These are phyloP conservation scores for Leishmania lainsoni DNA, from an alignment of 208 protist species.

Conservation along the genomic window DNA sequence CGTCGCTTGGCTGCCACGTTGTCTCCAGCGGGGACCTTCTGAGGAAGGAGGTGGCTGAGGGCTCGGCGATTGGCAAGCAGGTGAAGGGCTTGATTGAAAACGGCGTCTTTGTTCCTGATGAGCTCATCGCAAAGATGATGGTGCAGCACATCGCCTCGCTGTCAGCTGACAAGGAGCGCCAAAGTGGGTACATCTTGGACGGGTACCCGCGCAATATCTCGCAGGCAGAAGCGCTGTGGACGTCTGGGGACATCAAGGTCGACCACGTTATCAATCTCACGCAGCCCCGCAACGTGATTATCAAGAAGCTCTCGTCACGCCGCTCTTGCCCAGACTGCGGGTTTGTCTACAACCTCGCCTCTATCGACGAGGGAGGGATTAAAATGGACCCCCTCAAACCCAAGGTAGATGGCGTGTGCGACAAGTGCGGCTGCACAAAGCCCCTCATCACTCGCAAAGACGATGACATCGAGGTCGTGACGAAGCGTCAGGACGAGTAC, in stretches of 20 bases:
- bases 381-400: constrained; percentile 83
- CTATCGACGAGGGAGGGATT: constrained; percentile 72
- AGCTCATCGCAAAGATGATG: constrained; percentile 76
- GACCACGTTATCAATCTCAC: constrained; percentile 83
- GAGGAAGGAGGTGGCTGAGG: constrained; percentile 67
- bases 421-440: constrained; percentile 71
- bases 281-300: constrained; percentile 73
- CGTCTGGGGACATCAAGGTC: constrained; percentile 45
- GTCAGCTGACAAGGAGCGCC: constrained; percentile 10
- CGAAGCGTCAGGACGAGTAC: constrained; percentile 67
- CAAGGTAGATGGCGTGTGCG: constrained; percentile 76
- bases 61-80: constrained; percentile 43
- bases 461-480: constrained; percentile 63
- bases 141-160: constrained; percentile 33
- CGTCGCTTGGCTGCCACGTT: constrained; percentile 69
- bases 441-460: constrained; percentile 66
- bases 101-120: constrained; percentile 79
- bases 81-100: constrained; percentile 59
- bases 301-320: constrained; percentile 70
- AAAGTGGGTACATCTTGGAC: constrained; percentile 89
- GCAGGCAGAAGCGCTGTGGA: constrained; percentile 79
- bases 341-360: constrained; percentile 74
- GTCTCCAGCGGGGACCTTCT: constrained; percentile 94
- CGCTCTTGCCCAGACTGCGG: constrained; percentile 76
- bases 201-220: constrained; percentile 90